Evolutionary conservation across 805 yeast species (phyloP).

Genomic region (Saturnispora sekii): DNA sequence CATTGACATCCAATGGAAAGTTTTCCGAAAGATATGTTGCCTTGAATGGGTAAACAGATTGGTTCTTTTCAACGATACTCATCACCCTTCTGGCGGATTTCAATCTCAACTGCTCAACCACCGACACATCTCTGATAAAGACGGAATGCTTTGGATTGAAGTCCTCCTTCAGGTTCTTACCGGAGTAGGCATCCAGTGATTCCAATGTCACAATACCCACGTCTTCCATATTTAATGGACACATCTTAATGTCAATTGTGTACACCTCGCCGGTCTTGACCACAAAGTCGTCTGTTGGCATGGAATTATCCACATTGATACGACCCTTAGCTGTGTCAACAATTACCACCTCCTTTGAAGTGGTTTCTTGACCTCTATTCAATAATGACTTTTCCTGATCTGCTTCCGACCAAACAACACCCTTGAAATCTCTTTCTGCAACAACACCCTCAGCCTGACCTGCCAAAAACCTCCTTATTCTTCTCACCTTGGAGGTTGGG

Average conservation of each 20-base stretch:
- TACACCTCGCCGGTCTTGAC: slow-evolving; percentile 81
- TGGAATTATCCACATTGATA: slow-evolving; percentile 38
- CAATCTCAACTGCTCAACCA: slow-evolving; percentile 65
- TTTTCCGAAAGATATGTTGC: slow-evolving; percentile 55
- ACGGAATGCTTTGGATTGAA: slow-evolving; percentile 59
- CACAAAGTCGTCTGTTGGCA: slow-evolving; percentile 67
- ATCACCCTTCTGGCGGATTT: slow-evolving; percentile 64
- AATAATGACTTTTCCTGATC: slow-evolving; percentile 57
- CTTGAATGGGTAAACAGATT: slow-evolving; percentile 89
- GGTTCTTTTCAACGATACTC: slow-evolving; percentile 56
- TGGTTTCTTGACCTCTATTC: slow-evolving; percentile 15
- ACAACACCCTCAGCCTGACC: slow-evolving; percentile 93
- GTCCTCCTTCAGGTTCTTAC: slow-evolving; percentile 43
- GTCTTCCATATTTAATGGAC: slow-evolving; percentile 42
- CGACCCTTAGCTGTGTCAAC: slow-evolving; percentile 28
- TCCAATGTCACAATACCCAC: slow-evolving; percentile 64
- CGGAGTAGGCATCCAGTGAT: slow-evolving; percentile 53
- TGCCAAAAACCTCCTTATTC: slow-evolving; percentile 85
- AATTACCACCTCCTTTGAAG: slow-evolving; percentile 28
- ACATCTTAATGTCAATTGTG: slow-evolving; percentile 72
- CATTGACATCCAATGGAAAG: slow-evolving; percentile 46
- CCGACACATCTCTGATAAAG: slow-evolving; percentile 80
- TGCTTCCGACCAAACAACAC: slow-evolving; percentile 79
- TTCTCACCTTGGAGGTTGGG: slow-evolving; percentile 88
- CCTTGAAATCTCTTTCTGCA: slow-evolving; percentile 87